Conservation (phyloP, 768 basidiomycete species). For the Lentinula sp. region DNA sequence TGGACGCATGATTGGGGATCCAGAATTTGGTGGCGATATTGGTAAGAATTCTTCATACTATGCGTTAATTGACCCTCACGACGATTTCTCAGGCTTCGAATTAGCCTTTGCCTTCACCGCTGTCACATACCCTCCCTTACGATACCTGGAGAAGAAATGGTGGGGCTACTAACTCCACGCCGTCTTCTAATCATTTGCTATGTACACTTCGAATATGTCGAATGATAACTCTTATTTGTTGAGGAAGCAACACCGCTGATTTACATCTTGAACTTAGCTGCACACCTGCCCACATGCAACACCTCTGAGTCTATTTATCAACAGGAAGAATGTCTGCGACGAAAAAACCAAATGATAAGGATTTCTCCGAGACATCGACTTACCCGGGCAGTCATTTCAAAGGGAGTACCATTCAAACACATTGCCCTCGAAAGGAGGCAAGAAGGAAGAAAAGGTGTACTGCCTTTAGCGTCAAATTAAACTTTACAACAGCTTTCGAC, state of each 20-base stretch:
- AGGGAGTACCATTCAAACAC: too few species aligned
- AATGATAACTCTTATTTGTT: not conserved
- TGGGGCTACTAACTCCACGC: not conserved
- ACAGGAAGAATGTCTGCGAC: too few species aligned
- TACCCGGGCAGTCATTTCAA: too few species aligned
- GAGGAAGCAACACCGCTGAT: too few species aligned
- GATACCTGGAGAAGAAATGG: constrained; percentile 3
- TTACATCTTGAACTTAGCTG: too few species aligned
- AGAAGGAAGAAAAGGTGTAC: too few species aligned
- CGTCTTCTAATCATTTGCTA: not conserved
- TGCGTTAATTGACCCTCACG: not conserved
- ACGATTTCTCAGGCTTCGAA: not conserved
- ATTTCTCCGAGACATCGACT: too few species aligned
- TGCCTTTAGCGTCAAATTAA: too few species aligned
- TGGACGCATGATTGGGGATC: constrained; percentile 13
- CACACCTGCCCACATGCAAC: too few species aligned
- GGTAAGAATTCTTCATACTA: not conserved
- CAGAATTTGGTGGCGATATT: constrained; percentile 6
- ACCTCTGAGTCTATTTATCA: too few species aligned
- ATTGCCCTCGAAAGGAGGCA: too few species aligned
- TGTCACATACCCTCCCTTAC: constrained; percentile 5
- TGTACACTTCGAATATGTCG: not conserved
- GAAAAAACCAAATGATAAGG: too few species aligned
- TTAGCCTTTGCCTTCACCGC: not conserved
- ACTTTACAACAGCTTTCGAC: not conserved